These are phyloP conservation scores for Xylaria sp. DNA, from an alignment of 2,329 filamentous ascomycete species.

Conservation along the genomic window DNA sequence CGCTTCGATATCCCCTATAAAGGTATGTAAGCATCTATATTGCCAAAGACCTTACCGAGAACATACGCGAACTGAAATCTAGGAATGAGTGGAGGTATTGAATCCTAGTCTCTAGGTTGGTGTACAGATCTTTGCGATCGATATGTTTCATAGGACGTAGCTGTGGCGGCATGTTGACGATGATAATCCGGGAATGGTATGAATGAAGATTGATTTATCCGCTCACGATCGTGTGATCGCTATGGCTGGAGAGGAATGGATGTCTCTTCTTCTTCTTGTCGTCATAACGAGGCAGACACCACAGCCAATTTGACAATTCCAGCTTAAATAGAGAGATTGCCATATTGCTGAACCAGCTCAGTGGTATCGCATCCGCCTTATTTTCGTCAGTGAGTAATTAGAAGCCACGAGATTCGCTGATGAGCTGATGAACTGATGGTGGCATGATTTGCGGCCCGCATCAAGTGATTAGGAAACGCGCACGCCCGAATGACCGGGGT, in stretches of 20 bases:
- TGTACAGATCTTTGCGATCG: slow-evolving; percentile 74
- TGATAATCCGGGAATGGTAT: not conserved
- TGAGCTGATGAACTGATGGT: slow-evolving; percentile 29
- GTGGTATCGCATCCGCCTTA: slow-evolving; percentile 14
- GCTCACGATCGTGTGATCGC: not conserved
- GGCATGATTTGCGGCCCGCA: slow-evolving; percentile 19
- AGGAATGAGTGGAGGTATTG: slow-evolving; percentile 77
- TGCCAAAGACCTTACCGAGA: not conserved
- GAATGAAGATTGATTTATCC: not conserved
- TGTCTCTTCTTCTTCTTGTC: not conserved
- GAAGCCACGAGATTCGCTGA: slow-evolving; percentile 11
- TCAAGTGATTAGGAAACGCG: slow-evolving; percentile 15
- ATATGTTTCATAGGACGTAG: slow-evolving; percentile 60
- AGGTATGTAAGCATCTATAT: slow-evolving; percentile 24
- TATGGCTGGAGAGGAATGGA: not conserved
- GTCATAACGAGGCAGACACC: not conserved
- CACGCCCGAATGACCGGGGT: not conserved
- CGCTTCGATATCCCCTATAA: slow-evolving; percentile 72
- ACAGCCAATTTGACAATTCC: not conserved
- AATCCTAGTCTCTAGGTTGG: slow-evolving; percentile 70
- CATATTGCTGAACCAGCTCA: not conserved
- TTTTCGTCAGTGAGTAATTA: slow-evolving; percentile 17
- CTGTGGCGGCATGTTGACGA: slow-evolving; percentile 31
- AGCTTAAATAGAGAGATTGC: slow-evolving; percentile 6
- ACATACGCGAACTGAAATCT: slow-evolving; percentile 72